Base-by-base conservation (phyloP, 2,329 filamentous ascomycete species). In the Penicillium brasilianum region DNA sequence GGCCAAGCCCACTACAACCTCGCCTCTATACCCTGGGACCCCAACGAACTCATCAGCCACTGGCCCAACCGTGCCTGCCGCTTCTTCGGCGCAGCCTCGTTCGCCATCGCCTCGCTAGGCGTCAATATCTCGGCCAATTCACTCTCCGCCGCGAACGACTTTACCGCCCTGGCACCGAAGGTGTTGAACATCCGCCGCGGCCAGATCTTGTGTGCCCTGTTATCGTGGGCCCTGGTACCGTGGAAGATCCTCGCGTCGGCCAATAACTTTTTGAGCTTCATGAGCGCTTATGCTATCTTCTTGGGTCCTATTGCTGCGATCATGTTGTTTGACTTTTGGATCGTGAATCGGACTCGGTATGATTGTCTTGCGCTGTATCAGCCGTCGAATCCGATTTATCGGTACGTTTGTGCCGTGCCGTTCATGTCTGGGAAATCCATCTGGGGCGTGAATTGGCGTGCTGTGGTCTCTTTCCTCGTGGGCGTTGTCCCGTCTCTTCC, bases 211-310 rank as follows among this genome's bases (percentile, higher is more conserved):
- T 82, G 83, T 5, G 83, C 84, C 1, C 54, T 87, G 3, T 72
- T 87, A 0, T 83, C 83, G 22, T 88, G 86, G 85, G 81, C 82
- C 2, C 79, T 89, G 34, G 85, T 87, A 0, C 87, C 86, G 1
- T 89, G 87, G 87, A 88, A 88, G 75, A 89, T 90, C 59, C 77
- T 89, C 18, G 79, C 74, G 36, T 87, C 83, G 0, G 87, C 87
- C 2, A 71, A 75, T 2, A 86, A 82, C 1, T 86, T 90, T 66
- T 75, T 89, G 3, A 82, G 84, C 46, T 91, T 90, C 75, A 88
- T 91, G 83, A 81, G 83, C 46, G 88, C 87, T 0, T 87, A 89
- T 71, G 83, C 84, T 1, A 81, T 90, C 41, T 90, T 90, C 74
- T 77, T 90, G 0, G 87, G 85, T 0, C 87, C 87, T 0, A 87